phyloP scores from a whole-genome alignment of 2,329 filamentous ascomycete genomes.

The Talaromyces verruculosus region DNA sequence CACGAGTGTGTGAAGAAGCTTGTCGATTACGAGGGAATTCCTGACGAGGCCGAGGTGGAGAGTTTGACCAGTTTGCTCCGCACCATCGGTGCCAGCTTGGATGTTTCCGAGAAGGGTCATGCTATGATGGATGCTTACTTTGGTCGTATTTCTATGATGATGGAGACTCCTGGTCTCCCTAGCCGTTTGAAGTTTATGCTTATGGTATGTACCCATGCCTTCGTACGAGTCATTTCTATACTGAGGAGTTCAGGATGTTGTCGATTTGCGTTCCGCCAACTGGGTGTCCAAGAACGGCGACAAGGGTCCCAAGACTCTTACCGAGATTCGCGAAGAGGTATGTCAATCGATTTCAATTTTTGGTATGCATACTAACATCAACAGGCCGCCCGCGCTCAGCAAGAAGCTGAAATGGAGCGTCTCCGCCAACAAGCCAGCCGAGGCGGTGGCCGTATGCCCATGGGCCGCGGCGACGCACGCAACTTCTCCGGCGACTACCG shows the following conservation, averaged over 20 bases:
- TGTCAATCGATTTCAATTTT: conserved; percentile 18
- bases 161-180: conserved; percentile 74
- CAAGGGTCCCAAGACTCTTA: conserved; percentile 96
- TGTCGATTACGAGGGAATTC: conserved; percentile 88
- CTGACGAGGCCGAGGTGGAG: conserved; percentile 95
- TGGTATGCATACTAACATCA: conserved; percentile 3
- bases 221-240: background rate
- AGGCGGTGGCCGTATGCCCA: conserved; percentile 67
- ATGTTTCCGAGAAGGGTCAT: conserved; percentile 76
- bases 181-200: conserved; percentile 96
- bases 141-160: conserved; percentile 76
- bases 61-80: conserved; percentile 88
- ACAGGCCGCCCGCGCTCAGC: conserved; percentile 69
- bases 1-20: conserved; percentile 98
- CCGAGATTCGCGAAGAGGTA: conserved; percentile 82
- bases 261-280: conserved; percentile 73
- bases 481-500: conserved; percentile 73
- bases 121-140: conserved; percentile 94
- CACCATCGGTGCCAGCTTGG: conserved; percentile 86
- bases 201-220: conserved; percentile 53
- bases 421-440: conserved; percentile 53
- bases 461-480: conserved; percentile 83
- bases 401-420: conserved; percentile 71
- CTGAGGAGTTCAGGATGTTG: conserved; percentile 59
- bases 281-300: conserved; percentile 87